Base-by-base conservation (phyloP, 2,329 filamentous ascomycete genomes). In the Sphaerulina musiva region DNA sequence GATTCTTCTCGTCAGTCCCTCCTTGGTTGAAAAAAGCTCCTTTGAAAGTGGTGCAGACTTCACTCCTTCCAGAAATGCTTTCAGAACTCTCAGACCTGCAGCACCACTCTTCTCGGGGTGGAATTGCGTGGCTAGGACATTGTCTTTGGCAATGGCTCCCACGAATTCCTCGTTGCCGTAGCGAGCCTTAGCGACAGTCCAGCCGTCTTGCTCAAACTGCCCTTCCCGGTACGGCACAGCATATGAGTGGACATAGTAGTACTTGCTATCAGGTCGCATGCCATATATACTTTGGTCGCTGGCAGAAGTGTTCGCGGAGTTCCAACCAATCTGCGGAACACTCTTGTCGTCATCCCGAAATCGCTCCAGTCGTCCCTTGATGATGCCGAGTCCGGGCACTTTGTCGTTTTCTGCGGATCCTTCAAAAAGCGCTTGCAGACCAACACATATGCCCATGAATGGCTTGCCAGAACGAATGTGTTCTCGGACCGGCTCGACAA, bases 271-370 rank as follows among this genome's bases (percentile, higher is more conserved):
- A 0, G 88, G 84, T 29, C 81, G 77, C 51, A 98, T 74, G 54
- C 87, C 90, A 70, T 92, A 96, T 54, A 97, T 80, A 62, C 77
- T 80, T 59, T 80, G 56, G 70, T 74, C 56, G 65, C 74, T 61
- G 57, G 72, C 64, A 58, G 72, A 69, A 1, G 85, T 83, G 64
- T 84, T 85, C 43, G 95, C 93, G 63, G 85, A 90, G 73, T 98
- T 98, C 93, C 93, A 98, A 52, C 93, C 93, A 70, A 98, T 98
- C 74, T 98, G 95, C 39, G 93, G 93, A n/a, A 98, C 95, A 38
- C 90, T 85, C 74, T 97, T 97, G 65, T 81, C 76, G 32, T 73
- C 70, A 69, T 88, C 83, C 68, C 89, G 76, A 74, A 98, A 98
- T 57, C 85, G 84, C 67, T 82, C 78, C 60, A 98, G 80, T 9